Conservation (phyloP, 2,329 filamentous ascomycete species). For the Cryphonectria carpinicola region DNA sequence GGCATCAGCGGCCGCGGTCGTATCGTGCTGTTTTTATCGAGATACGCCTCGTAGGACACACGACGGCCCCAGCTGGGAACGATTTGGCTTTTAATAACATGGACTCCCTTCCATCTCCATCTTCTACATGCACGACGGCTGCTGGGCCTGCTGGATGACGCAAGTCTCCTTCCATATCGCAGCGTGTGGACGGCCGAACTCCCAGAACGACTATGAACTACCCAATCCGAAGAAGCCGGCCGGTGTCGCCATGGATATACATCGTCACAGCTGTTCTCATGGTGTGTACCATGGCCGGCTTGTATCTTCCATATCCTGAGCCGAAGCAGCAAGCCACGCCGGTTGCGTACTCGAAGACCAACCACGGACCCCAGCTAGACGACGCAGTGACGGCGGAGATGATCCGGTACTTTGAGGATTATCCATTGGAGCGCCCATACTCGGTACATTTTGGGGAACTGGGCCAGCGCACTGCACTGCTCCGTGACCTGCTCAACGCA, state of each 20-base stretch:
- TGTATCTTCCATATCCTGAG: neutral
- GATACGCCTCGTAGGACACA: neutral
- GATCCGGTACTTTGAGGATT: conserved; percentile 35
- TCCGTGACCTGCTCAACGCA: conserved; percentile 33
- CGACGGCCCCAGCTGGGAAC: neutral
- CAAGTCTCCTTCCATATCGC: neutral
- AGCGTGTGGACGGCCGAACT: neutral
- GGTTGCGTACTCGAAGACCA: neutral
- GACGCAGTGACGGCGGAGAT: conserved; percentile 11
- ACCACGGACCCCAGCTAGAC: neutral
- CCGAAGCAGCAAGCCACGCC: neutral
- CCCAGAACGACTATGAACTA: neutral
- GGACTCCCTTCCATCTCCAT: neutral
- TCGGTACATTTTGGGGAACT: conserved; percentile 40
- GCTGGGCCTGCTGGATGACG: neutral
- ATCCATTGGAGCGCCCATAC: conserved; percentile 37
- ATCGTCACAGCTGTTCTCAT: neutral
- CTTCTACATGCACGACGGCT: neutral
- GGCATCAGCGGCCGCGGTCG: neutral
- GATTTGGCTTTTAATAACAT: neutral
- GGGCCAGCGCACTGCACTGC: conserved; percentile 36
- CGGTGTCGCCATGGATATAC: neutral
- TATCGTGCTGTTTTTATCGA: neutral
- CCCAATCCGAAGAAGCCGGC: neutral
- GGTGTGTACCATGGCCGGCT: neutral